Percentiles rank a stretch among this genome's conserved stretches.
Evolutionary conservation across 257 asterid genomes (phyloP).

Genomic region (Solanum ossicruentum): DNA sequence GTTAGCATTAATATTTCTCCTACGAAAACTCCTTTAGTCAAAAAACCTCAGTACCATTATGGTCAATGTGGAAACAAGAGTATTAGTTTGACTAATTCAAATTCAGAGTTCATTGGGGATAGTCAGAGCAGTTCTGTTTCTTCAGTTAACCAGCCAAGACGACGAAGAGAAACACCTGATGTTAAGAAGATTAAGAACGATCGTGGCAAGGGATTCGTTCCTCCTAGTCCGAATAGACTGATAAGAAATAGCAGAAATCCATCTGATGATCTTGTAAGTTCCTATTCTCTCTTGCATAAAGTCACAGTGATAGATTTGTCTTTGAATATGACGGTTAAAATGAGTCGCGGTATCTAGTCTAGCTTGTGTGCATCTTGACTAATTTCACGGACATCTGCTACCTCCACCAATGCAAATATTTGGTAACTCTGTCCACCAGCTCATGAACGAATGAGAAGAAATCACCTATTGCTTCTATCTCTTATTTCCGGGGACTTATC

Average conservation of each 20-base stretch:
- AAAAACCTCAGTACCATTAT: neutral
- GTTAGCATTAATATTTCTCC: neutral
- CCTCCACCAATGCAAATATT: neutral
- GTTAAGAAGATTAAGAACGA: constrained; percentile 7
- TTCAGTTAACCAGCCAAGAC: constrained; percentile 7
- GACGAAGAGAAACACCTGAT: constrained; percentile 11
- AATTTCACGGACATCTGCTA: neutral
- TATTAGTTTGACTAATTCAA: neutral
- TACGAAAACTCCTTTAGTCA: neutral
- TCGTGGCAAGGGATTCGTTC: constrained; percentile 1
- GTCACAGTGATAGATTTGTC: neutral
- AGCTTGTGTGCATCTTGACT: neutral
- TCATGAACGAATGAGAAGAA: neutral
- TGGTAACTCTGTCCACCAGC: neutral
- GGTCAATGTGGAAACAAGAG: constrained; percentile 12
- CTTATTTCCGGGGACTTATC: neutral
- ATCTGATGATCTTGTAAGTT: constrained; percentile 43
- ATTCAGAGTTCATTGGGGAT: constrained; percentile 23
- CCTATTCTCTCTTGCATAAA: neutral
- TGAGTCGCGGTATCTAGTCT: neutral
- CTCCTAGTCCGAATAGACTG: constrained; percentile 9
- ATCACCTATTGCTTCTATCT: neutral
- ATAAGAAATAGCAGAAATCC: constrained; percentile 5
- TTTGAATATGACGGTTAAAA: neutral
- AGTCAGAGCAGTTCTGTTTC: constrained; percentile 9